Percentiles rank a stretch among this genome's conserved stretches.
Evolutionary conservation across 164 flowering plant genomes (phyloP).

Genomic region (Hamamelis virginiana): DNA sequence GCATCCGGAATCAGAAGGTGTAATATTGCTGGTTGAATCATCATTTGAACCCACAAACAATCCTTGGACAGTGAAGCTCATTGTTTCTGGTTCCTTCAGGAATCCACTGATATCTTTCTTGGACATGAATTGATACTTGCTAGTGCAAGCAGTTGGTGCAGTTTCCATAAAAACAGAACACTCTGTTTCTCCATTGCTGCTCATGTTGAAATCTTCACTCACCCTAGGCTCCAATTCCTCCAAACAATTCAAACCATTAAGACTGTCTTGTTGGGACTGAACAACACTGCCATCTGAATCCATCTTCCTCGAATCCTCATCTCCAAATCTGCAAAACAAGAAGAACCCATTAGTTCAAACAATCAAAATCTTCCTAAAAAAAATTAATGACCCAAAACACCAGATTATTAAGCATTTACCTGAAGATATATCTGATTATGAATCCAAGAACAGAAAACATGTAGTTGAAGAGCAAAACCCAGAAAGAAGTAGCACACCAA

Average conservation of each 20-base stretch:
- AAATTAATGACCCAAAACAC: neutral
- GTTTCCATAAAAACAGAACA: slow-evolving; percentile 21
- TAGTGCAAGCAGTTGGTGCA: slow-evolving; percentile 12
- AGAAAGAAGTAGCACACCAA: slow-evolving; percentile 25
- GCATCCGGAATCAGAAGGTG: neutral
- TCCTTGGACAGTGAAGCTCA: slow-evolving; percentile 34
- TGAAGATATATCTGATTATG: slow-evolving; percentile 27
- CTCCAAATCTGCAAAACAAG: slow-evolving; percentile 25
- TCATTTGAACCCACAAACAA: slow-evolving; percentile 23
- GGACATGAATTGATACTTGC: slow-evolving; percentile 31
- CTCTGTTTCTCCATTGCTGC: slow-evolving; percentile 18
- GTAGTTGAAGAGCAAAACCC: slow-evolving; percentile 31
- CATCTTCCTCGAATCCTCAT: slow-evolving; percentile 1
- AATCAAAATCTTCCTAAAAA: neutral
- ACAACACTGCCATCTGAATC: slow-evolving; percentile 10
- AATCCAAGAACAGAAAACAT: slow-evolving; percentile 29
- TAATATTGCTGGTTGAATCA: neutral
- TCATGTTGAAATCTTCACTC: neutral
- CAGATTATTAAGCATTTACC: slow-evolving; percentile 26
- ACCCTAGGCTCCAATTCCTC: neutral
- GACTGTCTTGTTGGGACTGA: slow-evolving; percentile 15
- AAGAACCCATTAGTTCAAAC: neutral
- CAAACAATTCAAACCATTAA: slow-evolving; percentile 7
- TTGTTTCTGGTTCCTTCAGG: slow-evolving; percentile 28
- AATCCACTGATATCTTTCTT: slow-evolving; percentile 31